Evolutionary conservation across 768 basidiomycete species (phyloP).

Genomic region (Serendipita sp.): DNA sequence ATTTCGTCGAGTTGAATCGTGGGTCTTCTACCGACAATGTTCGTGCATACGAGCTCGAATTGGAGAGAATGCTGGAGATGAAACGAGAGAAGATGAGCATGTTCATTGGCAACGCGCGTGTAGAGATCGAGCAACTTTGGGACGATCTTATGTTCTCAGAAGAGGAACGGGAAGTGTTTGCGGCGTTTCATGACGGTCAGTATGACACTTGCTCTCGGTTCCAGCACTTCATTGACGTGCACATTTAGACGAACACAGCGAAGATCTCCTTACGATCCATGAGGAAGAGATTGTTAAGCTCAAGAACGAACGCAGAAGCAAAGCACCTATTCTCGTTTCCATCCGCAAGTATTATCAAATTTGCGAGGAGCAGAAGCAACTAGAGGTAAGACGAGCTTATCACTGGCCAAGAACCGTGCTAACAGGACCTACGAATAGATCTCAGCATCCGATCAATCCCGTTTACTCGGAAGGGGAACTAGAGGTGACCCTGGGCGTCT

Average conservation of each 20-base stretch:
- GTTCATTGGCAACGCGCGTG: conserved; percentile 67
- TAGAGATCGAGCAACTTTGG: conserved; percentile 70
- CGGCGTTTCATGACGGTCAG: conserved; percentile 68
- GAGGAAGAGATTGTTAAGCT: conserved; percentile 70
- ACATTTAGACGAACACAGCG: conserved; percentile 60
- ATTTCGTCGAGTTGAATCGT: conserved; percentile 72
- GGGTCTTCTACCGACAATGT: conserved; percentile 69
- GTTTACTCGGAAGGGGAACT: no score
- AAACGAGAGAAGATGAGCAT: conserved; percentile 75
- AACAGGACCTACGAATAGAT: no score
- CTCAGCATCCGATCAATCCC: no score
- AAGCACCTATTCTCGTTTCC: conserved; percentile 53
- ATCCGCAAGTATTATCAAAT: conserved; percentile 86
- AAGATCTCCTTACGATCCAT: conserved; percentile 70
- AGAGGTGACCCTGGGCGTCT: no score
- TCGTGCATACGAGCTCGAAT: conserved; percentile 71
- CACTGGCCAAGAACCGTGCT: no score
- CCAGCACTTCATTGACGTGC: background rate
- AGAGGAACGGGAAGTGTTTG: conserved; percentile 65
- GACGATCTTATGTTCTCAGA: conserved; percentile 74
- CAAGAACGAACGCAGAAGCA: conserved; percentile 65
- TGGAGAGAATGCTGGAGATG: conserved; percentile 77
- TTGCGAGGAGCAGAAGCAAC: conserved; percentile 74
- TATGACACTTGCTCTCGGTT: background rate
- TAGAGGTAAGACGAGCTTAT: conserved; percentile 27